Conservation (phyloP, 164 flowering plant genomes). For the Sedum album region DNA sequence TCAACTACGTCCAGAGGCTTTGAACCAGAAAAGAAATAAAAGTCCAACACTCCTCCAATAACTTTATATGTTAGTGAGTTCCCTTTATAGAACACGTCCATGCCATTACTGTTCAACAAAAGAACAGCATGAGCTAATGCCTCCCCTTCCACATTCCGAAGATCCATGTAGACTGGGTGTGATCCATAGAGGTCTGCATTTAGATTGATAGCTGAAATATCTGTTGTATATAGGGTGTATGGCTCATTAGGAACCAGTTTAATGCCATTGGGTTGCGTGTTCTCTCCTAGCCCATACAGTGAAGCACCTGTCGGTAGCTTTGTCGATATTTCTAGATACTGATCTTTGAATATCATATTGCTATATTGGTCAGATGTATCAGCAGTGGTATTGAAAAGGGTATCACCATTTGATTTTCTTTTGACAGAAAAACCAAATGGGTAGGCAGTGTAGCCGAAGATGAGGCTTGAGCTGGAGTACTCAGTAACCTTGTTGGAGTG, state of each 20-base stretch:
- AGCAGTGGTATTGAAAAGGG: conserved; percentile 63
- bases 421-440: conserved; percentile 75
- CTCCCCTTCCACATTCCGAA: conserved; percentile 57
- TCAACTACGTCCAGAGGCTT: conserved; percentile 68
- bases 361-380: conserved; percentile 47
- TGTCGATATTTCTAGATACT: conserved; percentile 82
- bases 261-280: conserved; percentile 82
- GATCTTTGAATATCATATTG: conserved; percentile 80
- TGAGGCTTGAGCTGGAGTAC: conserved; percentile 40
- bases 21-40: conserved; percentile 86
- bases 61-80: conserved; percentile 78
- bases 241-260: conserved; percentile 72
- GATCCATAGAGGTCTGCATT: conserved; percentile 83
- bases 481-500: conserved; percentile 26
- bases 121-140: conserved; percentile 65
- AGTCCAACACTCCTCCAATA: conserved; percentile 94
- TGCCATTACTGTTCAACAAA: conserved; percentile 88
- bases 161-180: conserved; percentile 95
- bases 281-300: conserved; percentile 90
- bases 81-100: conserved; percentile 90
- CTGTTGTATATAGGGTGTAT: conserved; percentile 80
- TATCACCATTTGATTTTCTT: conserved; percentile 72
- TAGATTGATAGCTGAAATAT: conserved; percentile 73
- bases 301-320: conserved; percentile 71
- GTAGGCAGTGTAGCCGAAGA: conserved; percentile 59